These are phyloP conservation scores for Xylaria sp. DNA, from an alignment of 2,329 filamentous ascomycete genomes.

Conservation along the genomic window DNA sequence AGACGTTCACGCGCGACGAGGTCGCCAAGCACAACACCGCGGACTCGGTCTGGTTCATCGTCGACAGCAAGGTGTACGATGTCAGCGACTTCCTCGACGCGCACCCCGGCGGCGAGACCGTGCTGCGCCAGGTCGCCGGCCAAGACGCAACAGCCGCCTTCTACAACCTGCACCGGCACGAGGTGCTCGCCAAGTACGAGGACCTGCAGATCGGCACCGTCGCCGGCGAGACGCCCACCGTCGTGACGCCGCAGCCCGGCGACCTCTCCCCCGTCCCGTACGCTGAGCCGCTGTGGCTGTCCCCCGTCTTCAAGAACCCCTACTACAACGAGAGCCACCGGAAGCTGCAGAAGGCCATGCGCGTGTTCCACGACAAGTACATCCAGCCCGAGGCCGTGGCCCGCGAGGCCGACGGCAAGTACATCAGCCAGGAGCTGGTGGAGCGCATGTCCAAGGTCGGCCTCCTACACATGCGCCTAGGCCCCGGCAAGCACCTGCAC, in stretches of 20 bases:
- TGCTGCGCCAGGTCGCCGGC: constrained; percentile 83
- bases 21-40: constrained; percentile 81
- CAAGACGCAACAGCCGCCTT: constrained; percentile 84
- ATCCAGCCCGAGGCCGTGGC: constrained; percentile 79
- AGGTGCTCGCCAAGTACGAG: constrained; percentile 85
- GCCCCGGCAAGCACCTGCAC: constrained; percentile 84
- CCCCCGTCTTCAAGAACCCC: constrained; percentile 78
- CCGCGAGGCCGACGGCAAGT: constrained; percentile 78
- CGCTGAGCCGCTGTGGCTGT: constrained; percentile 85
- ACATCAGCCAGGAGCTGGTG: constrained; percentile 78
- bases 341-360: constrained; percentile 73
- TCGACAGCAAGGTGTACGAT: constrained; percentile 90
- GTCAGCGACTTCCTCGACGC: constrained; percentile 86
- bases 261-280: constrained; percentile 84
- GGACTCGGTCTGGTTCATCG: constrained; percentile 83
- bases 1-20: constrained; percentile 70
- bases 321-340: constrained; percentile 84
- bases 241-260: constrained; percentile 75
- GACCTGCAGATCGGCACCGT: constrained; percentile 80
- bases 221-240: constrained; percentile 77
- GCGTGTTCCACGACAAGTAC: constrained; percentile 77
- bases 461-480: constrained; percentile 83
- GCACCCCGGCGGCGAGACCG: constrained; percentile 84
- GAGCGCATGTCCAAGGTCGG: constrained; percentile 80
- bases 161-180: constrained; percentile 92